Base-by-base conservation (phyloP, 2,329 filamentous ascomycete genomes). In the Parastagonospora nodorum region DNA sequence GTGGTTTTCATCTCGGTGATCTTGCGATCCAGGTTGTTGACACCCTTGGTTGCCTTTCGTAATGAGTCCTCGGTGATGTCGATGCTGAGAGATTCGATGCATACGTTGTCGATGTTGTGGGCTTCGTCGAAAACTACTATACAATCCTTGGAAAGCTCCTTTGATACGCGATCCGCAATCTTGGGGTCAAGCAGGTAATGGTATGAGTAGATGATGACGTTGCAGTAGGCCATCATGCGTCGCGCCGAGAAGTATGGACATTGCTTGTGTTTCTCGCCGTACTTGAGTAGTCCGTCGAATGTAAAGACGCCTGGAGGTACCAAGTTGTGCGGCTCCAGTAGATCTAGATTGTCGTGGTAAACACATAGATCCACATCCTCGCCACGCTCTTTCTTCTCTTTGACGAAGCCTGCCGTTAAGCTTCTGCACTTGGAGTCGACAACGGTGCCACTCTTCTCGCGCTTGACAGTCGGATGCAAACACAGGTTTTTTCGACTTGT, bases 71-170 rank as follows among this genome's bases (percentile, higher is more conserved):
- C 92, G 0, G 93, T 97, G 50, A 99, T 84, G 66, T 99, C 94
- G 36, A 96, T 97, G 68, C 94, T 99, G 10, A 97, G 78, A 2
- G 94, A 93, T 70, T 99, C 94, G 61, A 99, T 99, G 72, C 95
- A 99, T 51, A 99, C 94, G 70, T 99, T 99, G 81, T 99, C 94
- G 63, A 99, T 99, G 69, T 99, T 99, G 78, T 99, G 94, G 11
- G 94, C 94, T 74, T 99, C 94, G 68, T 99, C 94, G 60, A 99
- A 99, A 2, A 99, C 94, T 15, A 99, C 90, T 45, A 99, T 99
- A 72, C 92, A 97, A 73, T 99, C 95, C 64, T 97, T 97, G 0
- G 94, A 97, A 9, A 99, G 84, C 67, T 99, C 94, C 73, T 89
- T 92, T 0, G 94, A 97, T 2, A 97, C 92, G 50, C 93, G 77